Base-by-base conservation (phyloP, 2,329 filamentous ascomycete genomes). In the Thielaviopsis ethacetica region DNA sequence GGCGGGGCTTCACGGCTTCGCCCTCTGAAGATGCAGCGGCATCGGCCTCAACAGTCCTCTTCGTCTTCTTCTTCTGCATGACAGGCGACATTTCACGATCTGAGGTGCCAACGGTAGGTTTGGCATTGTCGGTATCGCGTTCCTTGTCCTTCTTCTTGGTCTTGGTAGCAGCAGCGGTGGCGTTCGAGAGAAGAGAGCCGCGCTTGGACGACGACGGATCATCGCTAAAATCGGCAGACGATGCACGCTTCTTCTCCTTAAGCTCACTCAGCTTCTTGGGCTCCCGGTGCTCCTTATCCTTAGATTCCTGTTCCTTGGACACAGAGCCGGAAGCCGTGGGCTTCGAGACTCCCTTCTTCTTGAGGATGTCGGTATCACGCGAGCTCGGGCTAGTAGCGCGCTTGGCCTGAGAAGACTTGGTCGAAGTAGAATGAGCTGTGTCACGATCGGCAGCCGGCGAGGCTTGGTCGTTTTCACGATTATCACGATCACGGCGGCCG, bases 1-100 rank as follows among this genome's bases (percentile, higher is more conserved):
- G 74, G 24, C 82, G 72, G 1, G 81, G 81, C 65, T 84, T 85
- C 22, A 73, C 67, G 9, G 76, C 68, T 65, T 82, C 80, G 1
- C 75, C 81, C 65, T 79, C 79, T 38, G 80, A 82, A 0, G 78
- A 80, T 6, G 73, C 70, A 1, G 70, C 73, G 15, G 75, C 72
- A 54, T 84, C 82, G 0, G 77, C 73, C 56, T 84, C 81, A 7
- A 59, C 53, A 1, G 73, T 68, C 53, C 76, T 75, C 63, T 76
- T 81, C 5, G 73, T 65, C 65, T 80, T 83, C 12, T 74, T 71
- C 62, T 80, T 83, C 34, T 71, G 71, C 1, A 71, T 60, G 0
- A 71, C 68, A 1, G 79, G 78, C 0, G 79, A 80, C 1, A 70
- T 66, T 63, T 82, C 80, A 12, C 75, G 75, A 60, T 82, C 79